phyloP scores from a whole-genome alignment of 1,284 basidiomycete genomes.

The Amylostereum chailletii region DNA sequence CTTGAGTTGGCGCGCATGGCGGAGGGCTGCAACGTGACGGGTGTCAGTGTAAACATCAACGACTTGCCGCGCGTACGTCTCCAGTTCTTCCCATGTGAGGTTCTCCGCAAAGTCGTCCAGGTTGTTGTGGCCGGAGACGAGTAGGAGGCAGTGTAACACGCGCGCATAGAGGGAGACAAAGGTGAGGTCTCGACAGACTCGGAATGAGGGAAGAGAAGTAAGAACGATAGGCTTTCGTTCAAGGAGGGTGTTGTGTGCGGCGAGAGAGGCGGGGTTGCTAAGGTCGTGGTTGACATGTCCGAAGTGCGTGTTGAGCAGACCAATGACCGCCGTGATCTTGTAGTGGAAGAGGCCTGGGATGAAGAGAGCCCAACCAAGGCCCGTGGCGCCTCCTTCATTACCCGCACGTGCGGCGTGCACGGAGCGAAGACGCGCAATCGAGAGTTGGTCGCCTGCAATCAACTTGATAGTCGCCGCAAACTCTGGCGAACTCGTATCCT shows the following conservation, averaged over 20 bases:
- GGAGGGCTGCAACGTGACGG: constrained; percentile 5
- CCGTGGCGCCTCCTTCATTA: constrained; percentile 21
- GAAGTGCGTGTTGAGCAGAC: constrained; percentile 23
- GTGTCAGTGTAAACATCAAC: constrained; percentile 5
- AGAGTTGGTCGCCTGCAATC: constrained; percentile 28
- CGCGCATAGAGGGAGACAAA: constrained; percentile 27
- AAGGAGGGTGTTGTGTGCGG: constrained; percentile 8
- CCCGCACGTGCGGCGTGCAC: constrained; percentile 23
- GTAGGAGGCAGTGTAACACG: constrained; percentile 24
- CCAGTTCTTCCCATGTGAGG: constrained; percentile 14
- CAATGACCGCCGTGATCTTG: constrained; percentile 25
- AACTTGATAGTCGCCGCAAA: constrained; percentile 6
- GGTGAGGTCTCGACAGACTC: constrained; percentile 24
- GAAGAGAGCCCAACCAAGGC: constrained; percentile 19
- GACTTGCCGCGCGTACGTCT: not conserved
- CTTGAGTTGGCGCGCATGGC: constrained; percentile 14
- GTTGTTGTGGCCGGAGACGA: constrained; percentile 15
- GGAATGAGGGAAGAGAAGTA: constrained; percentile 24
- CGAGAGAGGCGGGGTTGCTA: constrained; percentile 3
- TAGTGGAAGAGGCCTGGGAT: constrained; percentile 30
- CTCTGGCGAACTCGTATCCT: constrained; percentile 5
- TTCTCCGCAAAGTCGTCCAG: constrained; percentile 17
- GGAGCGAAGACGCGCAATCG: constrained; percentile 23
- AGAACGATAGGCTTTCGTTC: constrained; percentile 24
- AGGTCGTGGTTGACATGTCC: constrained; percentile 13